These are phyloP conservation scores for Caryopteris hybrid DNA, from an alignment of 305 asterid genomes.

Conservation along the genomic window DNA sequence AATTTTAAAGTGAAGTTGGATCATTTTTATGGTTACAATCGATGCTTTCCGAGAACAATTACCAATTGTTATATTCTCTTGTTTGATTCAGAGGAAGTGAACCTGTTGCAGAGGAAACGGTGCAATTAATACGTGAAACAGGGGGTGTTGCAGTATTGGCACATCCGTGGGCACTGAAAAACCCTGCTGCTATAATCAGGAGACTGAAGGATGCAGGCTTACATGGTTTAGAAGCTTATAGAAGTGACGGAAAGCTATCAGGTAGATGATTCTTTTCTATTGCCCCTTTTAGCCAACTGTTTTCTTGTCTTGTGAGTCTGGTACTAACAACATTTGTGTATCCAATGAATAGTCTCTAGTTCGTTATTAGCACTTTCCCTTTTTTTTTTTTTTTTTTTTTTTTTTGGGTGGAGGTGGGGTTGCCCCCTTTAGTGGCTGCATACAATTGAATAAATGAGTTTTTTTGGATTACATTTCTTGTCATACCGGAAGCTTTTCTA, in stretches of 20 bases:
- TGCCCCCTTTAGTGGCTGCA: no score
- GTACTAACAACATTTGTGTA: background rate
- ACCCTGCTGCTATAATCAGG: constrained; percentile 60
- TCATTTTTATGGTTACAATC: background rate
- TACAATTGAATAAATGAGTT: no score
- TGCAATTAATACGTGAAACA: constrained; percentile 67
- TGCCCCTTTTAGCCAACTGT: background rate
- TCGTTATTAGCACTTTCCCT: no score
- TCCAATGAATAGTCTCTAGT: no score
- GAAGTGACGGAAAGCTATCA: constrained; percentile 89
- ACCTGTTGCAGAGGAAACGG: constrained; percentile 80
- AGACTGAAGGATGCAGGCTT: constrained; percentile 79
- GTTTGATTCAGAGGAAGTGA: constrained; percentile 71
- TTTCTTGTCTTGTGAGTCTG: background rate
- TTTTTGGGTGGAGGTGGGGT: no score
- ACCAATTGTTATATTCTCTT: constrained; percentile 9
- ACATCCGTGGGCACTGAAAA: constrained; percentile 96
- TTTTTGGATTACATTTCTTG: no score
- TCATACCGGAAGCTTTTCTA: background rate
- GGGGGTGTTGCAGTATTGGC: constrained; percentile 96
- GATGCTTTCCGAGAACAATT: background rate
- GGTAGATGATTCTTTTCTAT: constrained; percentile 27
- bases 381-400: no score
- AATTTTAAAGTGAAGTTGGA: background rate
- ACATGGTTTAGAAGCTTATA: constrained; percentile 79